These are phyloP conservation scores for Schizochytrium sp. DNA, from an alignment of 108 stramenopile species.

Conservation along the genomic window DNA sequence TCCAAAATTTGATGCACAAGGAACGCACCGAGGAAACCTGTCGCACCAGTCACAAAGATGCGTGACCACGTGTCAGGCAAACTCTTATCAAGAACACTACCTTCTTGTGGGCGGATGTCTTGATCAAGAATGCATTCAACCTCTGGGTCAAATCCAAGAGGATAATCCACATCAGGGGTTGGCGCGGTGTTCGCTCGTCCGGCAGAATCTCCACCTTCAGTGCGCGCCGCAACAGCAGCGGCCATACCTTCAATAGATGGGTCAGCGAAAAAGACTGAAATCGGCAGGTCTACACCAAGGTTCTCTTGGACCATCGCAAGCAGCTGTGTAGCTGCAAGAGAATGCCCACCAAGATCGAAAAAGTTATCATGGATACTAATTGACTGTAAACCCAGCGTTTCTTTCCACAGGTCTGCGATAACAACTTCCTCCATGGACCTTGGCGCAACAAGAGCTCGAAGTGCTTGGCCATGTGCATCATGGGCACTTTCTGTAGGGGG, in stretches of 20 bases:
- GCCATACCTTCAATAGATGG: slow-evolving; percentile 45
- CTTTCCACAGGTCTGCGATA: slow-evolving; percentile 41
- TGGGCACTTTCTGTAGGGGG: slow-evolving; percentile 35
- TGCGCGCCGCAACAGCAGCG: not conserved
- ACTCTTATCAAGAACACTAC: not conserved
- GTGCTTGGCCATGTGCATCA: slow-evolving; percentile 13
- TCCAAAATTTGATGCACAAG: slow-evolving; percentile 6
- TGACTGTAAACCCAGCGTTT: slow-evolving; percentile 36
- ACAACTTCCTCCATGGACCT: slow-evolving; percentile 22
- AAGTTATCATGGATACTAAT: slow-evolving; percentile 60
- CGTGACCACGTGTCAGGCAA: not conserved
- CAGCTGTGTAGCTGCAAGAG: slow-evolving; percentile 45
- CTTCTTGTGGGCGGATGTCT: not conserved
- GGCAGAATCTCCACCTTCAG: not conserved
- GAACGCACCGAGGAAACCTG: slow-evolving; percentile 33
- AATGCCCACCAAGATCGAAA: slow-evolving; percentile 55
- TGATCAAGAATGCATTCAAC: slow-evolving; percentile 40
- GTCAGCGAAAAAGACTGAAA: not conserved
- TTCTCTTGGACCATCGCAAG: slow-evolving; percentile 31
- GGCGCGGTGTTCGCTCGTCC: not conserved
- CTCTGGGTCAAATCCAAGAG: slow-evolving; percentile 16
- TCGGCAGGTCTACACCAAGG: not conserved
- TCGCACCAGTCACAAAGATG: slow-evolving; percentile 26
- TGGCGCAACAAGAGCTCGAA: slow-evolving; percentile 15
- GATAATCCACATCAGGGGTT: not conserved